These are phyloP conservation scores for Quercus aquifolioides DNA, from an alignment of 306 rosid genomes.

Conservation along the genomic window DNA sequence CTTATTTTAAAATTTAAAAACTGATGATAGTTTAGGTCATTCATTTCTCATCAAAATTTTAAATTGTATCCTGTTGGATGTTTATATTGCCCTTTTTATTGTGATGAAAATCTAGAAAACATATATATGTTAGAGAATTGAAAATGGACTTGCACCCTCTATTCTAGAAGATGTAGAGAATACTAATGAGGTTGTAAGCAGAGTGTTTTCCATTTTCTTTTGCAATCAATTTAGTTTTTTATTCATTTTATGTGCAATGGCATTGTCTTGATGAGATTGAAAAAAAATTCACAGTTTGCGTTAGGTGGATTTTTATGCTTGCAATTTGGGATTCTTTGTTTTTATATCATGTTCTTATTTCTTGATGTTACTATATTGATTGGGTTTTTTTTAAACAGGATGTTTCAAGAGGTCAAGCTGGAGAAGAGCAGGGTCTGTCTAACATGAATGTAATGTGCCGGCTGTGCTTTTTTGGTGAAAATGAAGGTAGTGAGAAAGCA, in stretches of 20 bases:
- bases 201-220: neutral
- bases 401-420: constrained; percentile 41
- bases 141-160: neutral
- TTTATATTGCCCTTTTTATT: neutral
- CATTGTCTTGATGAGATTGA: no score
- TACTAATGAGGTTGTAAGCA: neutral
- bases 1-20: neutral
- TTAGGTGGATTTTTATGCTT: no score
- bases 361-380: constrained; percentile 3
- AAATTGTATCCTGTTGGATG: neutral
- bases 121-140: neutral
- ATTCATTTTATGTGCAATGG: neutral
- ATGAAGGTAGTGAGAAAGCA: constrained; percentile 83
- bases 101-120: neutral
- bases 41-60: neutral
- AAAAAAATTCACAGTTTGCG: no score
- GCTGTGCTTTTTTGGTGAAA: constrained; percentile 86
- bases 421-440: constrained; percentile 75
- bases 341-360: neutral
- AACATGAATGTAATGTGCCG: constrained; percentile 82
- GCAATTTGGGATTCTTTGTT: neutral
- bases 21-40: neutral
- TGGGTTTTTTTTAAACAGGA: constrained; percentile 44
- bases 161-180: neutral
- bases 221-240: neutral